Percentiles rank a stretch among this genome's conserved stretches.
phyloP scores from a whole-genome alignment of 2,329 filamentous ascomycete genomes.

The Magnaporthiopsis poae region DNA sequence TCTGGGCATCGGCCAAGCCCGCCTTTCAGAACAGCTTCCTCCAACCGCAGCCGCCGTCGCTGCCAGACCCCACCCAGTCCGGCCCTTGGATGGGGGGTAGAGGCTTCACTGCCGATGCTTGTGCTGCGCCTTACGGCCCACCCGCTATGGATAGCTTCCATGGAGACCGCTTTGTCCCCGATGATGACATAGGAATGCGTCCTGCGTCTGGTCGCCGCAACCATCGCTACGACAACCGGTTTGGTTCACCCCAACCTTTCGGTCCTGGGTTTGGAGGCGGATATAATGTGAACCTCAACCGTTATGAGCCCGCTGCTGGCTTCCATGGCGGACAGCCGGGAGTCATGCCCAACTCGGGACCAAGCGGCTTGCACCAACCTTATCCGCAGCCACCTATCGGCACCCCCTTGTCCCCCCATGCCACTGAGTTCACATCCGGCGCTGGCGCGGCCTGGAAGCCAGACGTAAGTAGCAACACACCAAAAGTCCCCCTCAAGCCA shows the following conservation, averaged over 20 bases:
- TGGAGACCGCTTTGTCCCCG: conserved; percentile 36
- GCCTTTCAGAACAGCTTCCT: conserved; percentile 22
- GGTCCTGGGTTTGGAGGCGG: conserved; percentile 25
- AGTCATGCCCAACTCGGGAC: conserved; percentile 28
- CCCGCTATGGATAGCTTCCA: conserved; percentile 31
- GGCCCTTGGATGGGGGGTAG: conserved; percentile 40
- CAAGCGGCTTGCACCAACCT: conserved; percentile 33
- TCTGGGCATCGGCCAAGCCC: conserved; percentile 44
- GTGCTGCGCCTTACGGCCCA: conserved; percentile 22
- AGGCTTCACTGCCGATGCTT: conserved; percentile 30
- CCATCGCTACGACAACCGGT: conserved; percentile 35
- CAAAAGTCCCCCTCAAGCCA: not conserved
- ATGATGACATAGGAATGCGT: conserved; percentile 38
- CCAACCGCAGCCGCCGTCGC: conserved; percentile 18
- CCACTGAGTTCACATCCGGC: conserved; percentile 60
- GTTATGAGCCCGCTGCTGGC: conserved; percentile 19
- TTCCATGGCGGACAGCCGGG: conserved; percentile 17
- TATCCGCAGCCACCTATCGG: conserved; percentile 50
- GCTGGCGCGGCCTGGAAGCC: conserved; percentile 41
- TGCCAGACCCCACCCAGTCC: conserved; percentile 26
- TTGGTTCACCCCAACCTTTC: conserved; percentile 21
- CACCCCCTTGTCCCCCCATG: conserved; percentile 61
- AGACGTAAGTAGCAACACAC: conserved; percentile 32
- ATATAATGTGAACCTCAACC: conserved; percentile 24
- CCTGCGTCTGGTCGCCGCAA: conserved; percentile 33